These are phyloP conservation scores for Hemileccinum hortonii DNA, from an alignment of 1,284 basidiomycete species.

Conservation along the genomic window DNA sequence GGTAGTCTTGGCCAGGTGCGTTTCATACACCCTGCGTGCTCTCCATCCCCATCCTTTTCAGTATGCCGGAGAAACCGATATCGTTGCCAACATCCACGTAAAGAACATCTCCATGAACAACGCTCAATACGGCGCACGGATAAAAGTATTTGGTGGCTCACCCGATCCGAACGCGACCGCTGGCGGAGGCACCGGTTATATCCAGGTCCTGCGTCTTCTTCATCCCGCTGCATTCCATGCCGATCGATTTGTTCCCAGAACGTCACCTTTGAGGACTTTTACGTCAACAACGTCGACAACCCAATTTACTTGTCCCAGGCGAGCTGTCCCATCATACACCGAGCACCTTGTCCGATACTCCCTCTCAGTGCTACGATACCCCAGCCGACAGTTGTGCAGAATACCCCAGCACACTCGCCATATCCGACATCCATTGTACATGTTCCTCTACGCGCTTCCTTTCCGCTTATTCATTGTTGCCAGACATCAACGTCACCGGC, in stretches of 20 bases:
- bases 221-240: neutral
- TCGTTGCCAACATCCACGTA: slow-evolving; percentile 47
- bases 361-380: slow-evolving; percentile 40
- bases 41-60: slow-evolving; percentile 16
- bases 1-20: slow-evolving; percentile 21
- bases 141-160: slow-evolving; percentile 46
- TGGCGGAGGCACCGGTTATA: slow-evolving; percentile 39
- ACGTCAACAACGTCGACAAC: slow-evolving; percentile 42
- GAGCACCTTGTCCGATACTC: slow-evolving; percentile 5
- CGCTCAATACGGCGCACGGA: slow-evolving; percentile 50
- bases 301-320: slow-evolving; percentile 35
- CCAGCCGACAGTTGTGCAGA: slow-evolving; percentile 28
- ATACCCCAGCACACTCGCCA: slow-evolving; percentile 36
- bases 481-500: slow-evolving; percentile 32
- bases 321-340: neutral
- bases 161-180: slow-evolving; percentile 18
- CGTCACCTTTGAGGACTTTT: slow-evolving; percentile 41
- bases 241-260: slow-evolving; percentile 25
- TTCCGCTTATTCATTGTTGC: slow-evolving; percentile 5
- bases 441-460: neutral
- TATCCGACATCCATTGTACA: slow-evolving; percentile 35
- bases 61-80: slow-evolving; percentile 48
- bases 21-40: neutral
- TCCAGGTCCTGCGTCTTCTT: slow-evolving; percentile 16
- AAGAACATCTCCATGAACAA: slow-evolving; percentile 48